Evolutionary conservation across 225 moss, liverwort and hornwort genomes (phyloP), one percentile per base, ranked within the genome.

Genomic region (Climacium dendroides): DNA sequence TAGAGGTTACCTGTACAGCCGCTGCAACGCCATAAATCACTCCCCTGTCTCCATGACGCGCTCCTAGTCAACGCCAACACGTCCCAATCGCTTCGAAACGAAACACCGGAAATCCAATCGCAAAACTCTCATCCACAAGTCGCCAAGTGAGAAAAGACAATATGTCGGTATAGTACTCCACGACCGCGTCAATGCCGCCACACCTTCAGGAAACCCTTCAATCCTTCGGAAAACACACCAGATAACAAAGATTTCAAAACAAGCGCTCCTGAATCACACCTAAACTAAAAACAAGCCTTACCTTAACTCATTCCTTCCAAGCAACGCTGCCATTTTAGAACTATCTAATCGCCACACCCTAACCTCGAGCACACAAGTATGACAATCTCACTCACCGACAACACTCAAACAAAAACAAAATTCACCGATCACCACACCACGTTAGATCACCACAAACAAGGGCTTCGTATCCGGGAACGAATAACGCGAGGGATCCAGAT

Each of bases 11-110:
- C 87, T 89, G 80, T 47, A 90, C 74, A 88, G 70, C 52, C 62
- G 48, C 60, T 22, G 76, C 58, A 79, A 91, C 81, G 75, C 94
- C 90, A 63, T 92, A 92, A 74, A 91, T 85, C 71, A 91, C 94
- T 91, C 89, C 88, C 66, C 88, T 92, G 92, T 53, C 87, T 85
- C 23, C 87, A 88, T 77, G 92, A 89, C 74, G 91, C 92, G 25
- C 92, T 94, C 89, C 91, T 59, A 92, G 81, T 86, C 92, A 91
- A 78, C 93, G 64, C 81, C 94, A 82, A 83, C 93, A 93, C 92
- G 89, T 93, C 34, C 88, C 72, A 73, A 89, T 81, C 32, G 86
- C 91, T 80, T 89, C 93, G 77, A 95, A 63, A 61, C 95, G 90
- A 62, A 92, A 90, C 34, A 94, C n/a, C 52, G 92, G 70, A 86